Evolutionary conservation across 306 rosid genomes (phyloP).

Genomic region (Cucurbita moschata): DNA sequence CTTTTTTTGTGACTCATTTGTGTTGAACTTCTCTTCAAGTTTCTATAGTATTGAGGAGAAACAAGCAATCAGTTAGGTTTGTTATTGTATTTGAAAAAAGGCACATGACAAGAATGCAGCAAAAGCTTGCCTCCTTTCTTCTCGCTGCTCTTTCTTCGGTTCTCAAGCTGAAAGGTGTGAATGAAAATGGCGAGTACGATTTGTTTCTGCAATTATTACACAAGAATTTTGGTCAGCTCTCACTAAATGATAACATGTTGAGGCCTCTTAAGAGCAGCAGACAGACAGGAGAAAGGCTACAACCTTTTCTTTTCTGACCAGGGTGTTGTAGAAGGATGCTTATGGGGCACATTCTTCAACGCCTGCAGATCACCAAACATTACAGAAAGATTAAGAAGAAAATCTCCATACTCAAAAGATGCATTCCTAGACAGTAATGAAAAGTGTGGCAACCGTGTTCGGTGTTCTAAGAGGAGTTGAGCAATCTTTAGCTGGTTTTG

Average conservation of each 20-base stretch:
- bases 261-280: background rate
- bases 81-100: background rate
- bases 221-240: conserved; percentile 29
- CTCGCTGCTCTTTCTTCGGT: conserved; percentile 87
- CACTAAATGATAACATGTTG: background rate
- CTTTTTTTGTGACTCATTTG: conserved; percentile 36
- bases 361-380: conserved; percentile 22
- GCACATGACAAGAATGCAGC: conserved; percentile 3
- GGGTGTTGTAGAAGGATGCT: conserved; percentile 52
- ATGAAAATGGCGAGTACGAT: conserved; percentile 55
- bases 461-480: conserved; percentile 65
- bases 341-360: conserved; percentile 28
- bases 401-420: background rate
- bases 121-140: conserved; percentile 64
- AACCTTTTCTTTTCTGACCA: conserved; percentile 69
- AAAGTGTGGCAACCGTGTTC: conserved; percentile 32
- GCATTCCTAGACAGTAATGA: background rate
- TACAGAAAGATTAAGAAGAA: background rate
- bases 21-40: conserved; percentile 91
- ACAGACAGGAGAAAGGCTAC: background rate
- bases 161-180: conserved; percentile 68
- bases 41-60: conserved; percentile 28
- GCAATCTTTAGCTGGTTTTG: conserved; percentile 50
- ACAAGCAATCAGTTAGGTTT: background rate
- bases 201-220: conserved; percentile 61